Base-by-base conservation (phyloP, 2,329 filamentous ascomycete genomes). In the Neonectria faginata region DNA sequence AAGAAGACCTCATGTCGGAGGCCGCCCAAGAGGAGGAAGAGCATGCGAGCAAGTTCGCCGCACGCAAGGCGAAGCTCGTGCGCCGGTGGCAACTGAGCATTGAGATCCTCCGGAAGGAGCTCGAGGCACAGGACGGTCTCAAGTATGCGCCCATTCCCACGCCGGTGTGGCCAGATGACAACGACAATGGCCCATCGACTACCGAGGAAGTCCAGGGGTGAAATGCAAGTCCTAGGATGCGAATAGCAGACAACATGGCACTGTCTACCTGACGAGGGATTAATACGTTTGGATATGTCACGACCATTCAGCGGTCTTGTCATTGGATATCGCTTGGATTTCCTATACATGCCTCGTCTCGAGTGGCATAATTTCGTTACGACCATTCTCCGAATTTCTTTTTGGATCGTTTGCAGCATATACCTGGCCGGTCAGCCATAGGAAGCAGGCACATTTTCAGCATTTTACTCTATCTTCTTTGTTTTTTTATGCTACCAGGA, bases 1-100 rank as follows among this genome's bases (percentile, higher is more conserved):
- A 85, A 9, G 83, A 86, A 39, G 78, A 79, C 42, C 74, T 88
- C 18, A 83, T 83, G 5, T 78, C 81, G 1, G 77, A 75, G 57
- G 85, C 85, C 50, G 77, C 79, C 0, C 78, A 81, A 8, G 86
- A 90, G 70, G 83, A 85, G 60, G 83, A 86, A 25, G 74, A 74
- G 11, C 74, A 88, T n/a, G 69, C 78, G 4, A 75, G 68, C 16
- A 77, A 81, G 1, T 87, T 89, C 65, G 68, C 71, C 3, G 76
- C 79, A 18, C 81, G 87, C 20, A 83, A 79, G 70, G 72, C 76
- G 5, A 79, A 80, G 54, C 69, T 89, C 47, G 75, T 79, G 10
- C 78, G 79, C 45, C 79, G 86, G 60, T 90, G 88, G 88, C 74
- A 76, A 31, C 72, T 89, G 8, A 79, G 79, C 20, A 83, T 84